Conservation (phyloP, 2,329 filamentous ascomycete genomes). For the Cladosporium phlei region DNA sequence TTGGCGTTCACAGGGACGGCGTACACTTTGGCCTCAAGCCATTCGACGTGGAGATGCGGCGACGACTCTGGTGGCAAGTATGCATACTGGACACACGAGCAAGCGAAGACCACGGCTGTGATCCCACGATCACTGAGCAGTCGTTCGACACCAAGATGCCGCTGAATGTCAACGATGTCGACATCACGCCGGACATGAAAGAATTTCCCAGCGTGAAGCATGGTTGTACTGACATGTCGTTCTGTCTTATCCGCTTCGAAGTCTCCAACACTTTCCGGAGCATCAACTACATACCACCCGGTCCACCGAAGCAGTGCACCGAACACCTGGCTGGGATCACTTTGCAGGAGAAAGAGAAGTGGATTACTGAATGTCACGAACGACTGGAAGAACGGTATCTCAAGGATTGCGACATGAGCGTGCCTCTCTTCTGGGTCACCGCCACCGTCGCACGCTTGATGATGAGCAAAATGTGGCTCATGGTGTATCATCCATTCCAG, state of each 20-base stretch:
- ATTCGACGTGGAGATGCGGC: constrained; percentile 57
- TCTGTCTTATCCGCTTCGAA: constrained; percentile 51
- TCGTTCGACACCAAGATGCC: constrained; percentile 59
- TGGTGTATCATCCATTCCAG: constrained; percentile 70
- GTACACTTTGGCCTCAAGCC: constrained; percentile 51
- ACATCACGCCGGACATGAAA: constrained; percentile 47
- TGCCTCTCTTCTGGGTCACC: constrained; percentile 63
- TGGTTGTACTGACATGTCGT: constrained; percentile 56
- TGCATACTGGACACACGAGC: constrained; percentile 56
- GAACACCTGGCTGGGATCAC: constrained; percentile 42
- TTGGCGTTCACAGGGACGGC: constrained; percentile 59
- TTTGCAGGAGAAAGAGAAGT: constrained; percentile 45
- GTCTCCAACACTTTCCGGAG: constrained; percentile 45
- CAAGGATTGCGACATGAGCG: constrained; percentile 48
- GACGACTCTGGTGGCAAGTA: constrained; percentile 58
- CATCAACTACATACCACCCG: constrained; percentile 43
- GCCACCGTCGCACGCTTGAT: constrained; percentile 66
- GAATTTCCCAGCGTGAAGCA: constrained; percentile 44
- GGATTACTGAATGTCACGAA: constrained; percentile 46
- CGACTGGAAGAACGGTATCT: constrained; percentile 48
- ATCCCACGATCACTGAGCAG: constrained; percentile 54
- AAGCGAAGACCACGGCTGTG: constrained; percentile 60
- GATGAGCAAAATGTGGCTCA: constrained; percentile 71
- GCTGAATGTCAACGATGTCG: constrained; percentile 53
- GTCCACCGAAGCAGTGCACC: constrained; percentile 37